A percentile compares a stretch with the other conserved stretches of the same genome.
Conservation (phyloP, 2,329 filamentous ascomycete species). For the Penicillium corylophilum region DNA sequence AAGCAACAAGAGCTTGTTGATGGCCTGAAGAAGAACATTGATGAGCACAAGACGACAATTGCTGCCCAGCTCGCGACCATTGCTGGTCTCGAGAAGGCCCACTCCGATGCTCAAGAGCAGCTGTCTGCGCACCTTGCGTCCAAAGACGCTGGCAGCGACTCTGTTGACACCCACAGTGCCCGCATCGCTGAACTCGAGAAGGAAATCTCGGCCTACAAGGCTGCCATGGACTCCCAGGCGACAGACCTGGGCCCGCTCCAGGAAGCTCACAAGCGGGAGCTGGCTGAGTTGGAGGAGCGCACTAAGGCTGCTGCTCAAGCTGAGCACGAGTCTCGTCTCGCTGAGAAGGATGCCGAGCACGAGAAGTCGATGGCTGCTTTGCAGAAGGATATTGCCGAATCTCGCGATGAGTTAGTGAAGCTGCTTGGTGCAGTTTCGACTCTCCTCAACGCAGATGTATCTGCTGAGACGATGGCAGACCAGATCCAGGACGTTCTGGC, state of each 20-base stretch:
- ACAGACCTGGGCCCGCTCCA: slow-evolving; percentile 54
- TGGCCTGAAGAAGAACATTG: slow-evolving; percentile 69
- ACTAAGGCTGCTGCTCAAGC: slow-evolving; percentile 37
- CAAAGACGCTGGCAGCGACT: slow-evolving; percentile 55
- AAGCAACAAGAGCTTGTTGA: slow-evolving; percentile 62
- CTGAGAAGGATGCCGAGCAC: slow-evolving; percentile 59
- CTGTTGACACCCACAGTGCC: slow-evolving; percentile 43
- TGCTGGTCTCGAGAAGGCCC: slow-evolving; percentile 70
- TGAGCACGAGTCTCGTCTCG: slow-evolving; percentile 36
- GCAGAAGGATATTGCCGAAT: slow-evolving; percentile 62
- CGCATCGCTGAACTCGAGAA: slow-evolving; percentile 57
- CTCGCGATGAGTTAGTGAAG: slow-evolving; percentile 65
- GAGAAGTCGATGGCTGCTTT: slow-evolving; percentile 59
- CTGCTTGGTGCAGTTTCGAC: slow-evolving; percentile 60
- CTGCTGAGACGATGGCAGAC: slow-evolving; percentile 58
- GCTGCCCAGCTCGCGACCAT: slow-evolving; percentile 68
- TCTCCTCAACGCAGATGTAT: slow-evolving; percentile 50
- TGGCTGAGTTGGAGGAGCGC: slow-evolving; percentile 42
- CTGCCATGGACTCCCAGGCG: slow-evolving; percentile 55
- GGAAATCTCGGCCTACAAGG: slow-evolving; percentile 57
- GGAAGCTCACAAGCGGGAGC: slow-evolving; percentile 50
- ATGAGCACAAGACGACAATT: slow-evolving; percentile 76
- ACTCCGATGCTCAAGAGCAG: slow-evolving; percentile 64
- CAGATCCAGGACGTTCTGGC: slow-evolving; percentile 58
- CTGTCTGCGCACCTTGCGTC: slow-evolving; percentile 65